Conservation (phyloP, 1,284 basidiomycete species). For the Ganoderma sinense region DNA sequence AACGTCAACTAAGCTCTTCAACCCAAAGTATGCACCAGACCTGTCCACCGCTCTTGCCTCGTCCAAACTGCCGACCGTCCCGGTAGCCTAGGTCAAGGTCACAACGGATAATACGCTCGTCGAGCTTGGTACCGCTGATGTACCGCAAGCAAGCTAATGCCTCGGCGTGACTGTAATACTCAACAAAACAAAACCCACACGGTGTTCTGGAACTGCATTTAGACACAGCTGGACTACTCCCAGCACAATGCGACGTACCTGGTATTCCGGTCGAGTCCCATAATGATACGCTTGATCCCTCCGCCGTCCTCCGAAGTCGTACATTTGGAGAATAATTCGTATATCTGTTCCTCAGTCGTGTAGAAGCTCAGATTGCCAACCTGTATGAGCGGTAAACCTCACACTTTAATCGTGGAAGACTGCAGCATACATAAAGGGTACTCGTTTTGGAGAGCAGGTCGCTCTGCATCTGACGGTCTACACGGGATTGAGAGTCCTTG, state of each 20-base stretch:
- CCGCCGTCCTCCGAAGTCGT: slow-evolving; percentile 90
- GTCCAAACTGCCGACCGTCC: slow-evolving; percentile 96
- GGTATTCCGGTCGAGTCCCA: slow-evolving; percentile 97
- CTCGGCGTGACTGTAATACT: slow-evolving; percentile 96
- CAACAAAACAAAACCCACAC: slow-evolving; percentile 99
- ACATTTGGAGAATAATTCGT: slow-evolving; percentile 96
- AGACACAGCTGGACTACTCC: neutral
- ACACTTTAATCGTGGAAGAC: slow-evolving; percentile 23
- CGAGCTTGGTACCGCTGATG: slow-evolving; percentile 97
- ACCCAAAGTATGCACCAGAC: slow-evolving; percentile 45
- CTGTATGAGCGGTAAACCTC: slow-evolving; percentile 47
- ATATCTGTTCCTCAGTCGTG: slow-evolving; percentile 99
- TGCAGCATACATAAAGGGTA: slow-evolving; percentile 73
- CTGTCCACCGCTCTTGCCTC: slow-evolving; percentile 97
- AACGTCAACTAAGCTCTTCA: neutral
- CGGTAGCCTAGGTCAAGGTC: slow-evolving; percentile 98
- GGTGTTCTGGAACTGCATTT: slow-evolving; percentile 74
- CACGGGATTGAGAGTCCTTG: slow-evolving; percentile 86
- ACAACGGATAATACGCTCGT: slow-evolving; percentile 98
- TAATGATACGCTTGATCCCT: slow-evolving; percentile 98
- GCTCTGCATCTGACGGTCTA: slow-evolving; percentile 75
- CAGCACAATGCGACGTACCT: slow-evolving; percentile 58
- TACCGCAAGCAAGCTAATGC: slow-evolving; percentile 94
- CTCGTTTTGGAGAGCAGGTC: slow-evolving; percentile 77
- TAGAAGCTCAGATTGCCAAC: slow-evolving; percentile 98